Evolutionary conservation across 768 basidiomycete genomes (phyloP).

Genomic region (Amanita rubescens): DNA sequence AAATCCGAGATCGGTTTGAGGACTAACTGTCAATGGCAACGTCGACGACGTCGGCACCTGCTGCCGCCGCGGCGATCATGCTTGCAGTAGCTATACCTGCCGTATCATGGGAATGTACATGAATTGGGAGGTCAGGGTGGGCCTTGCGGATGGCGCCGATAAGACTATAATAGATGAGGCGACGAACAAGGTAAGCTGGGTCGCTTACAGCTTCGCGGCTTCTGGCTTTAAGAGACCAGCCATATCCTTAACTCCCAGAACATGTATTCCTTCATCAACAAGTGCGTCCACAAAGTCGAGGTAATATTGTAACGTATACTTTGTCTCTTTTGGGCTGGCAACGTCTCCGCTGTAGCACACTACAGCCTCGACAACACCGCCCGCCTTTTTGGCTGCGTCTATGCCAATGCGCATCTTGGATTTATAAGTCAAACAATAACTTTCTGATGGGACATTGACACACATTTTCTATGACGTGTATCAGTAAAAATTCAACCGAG

Average conservation of each 20-base stretch:
- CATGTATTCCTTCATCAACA: conserved; percentile 91
- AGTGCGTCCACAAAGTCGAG: conserved; percentile 92
- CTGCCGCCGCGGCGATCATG: conserved; percentile 92
- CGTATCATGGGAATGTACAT: conserved; percentile 99
- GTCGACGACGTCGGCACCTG: conserved; percentile 97
- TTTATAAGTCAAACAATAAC: neutral
- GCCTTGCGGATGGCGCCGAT: conserved; percentile 93
- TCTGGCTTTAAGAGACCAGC: conserved; percentile 94
- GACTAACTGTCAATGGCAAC: conserved; percentile 94
- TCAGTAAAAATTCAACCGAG: neutral
- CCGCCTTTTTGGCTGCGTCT: conserved; percentile 99
- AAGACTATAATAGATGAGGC: conserved; percentile 41
- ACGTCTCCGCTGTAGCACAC: conserved; percentile 99
- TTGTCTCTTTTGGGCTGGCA: conserved; percentile 88
- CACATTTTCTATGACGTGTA: conserved; percentile 55
- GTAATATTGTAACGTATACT: conserved; percentile 97
- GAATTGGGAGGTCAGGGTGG: conserved; percentile 96
- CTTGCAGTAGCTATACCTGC: conserved; percentile 97
- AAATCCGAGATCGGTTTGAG: neutral
- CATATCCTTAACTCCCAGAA: conserved; percentile 99
- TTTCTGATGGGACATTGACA: conserved; percentile 17
- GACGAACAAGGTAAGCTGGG: neutral
- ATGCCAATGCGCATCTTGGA: conserved; percentile 92
- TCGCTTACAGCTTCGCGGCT: conserved; percentile 72
- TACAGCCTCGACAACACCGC: conserved; percentile 95